A percentile compares a stretch with the other conserved stretches of the same genome.
Evolutionary conservation across 1,284 basidiomycete species (phyloP).

Genomic region (Melampsora americana): DNA sequence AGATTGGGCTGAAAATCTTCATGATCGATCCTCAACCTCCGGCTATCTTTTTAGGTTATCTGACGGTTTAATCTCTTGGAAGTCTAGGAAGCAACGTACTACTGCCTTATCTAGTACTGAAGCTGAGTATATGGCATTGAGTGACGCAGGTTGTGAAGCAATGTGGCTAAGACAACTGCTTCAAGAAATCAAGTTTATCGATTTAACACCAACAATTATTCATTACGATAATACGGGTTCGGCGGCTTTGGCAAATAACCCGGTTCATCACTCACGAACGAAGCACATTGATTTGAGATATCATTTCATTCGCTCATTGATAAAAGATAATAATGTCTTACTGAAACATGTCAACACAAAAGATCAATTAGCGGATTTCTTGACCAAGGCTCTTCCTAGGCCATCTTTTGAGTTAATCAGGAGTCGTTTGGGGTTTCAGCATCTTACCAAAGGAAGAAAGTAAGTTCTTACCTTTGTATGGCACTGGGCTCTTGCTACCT

Average conservation of each 20-base stretch:
- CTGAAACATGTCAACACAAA: neutral
- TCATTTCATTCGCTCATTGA: neutral
- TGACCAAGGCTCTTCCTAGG: slow-evolving; percentile 1
- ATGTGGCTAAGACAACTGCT: no score
- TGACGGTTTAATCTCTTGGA: slow-evolving; percentile 11
- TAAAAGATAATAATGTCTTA: neutral
- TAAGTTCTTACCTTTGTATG: neutral
- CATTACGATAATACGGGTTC: no score
- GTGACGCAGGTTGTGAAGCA: no score
- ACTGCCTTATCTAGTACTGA: neutral
- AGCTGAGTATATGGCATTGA: no score
- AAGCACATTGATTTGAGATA: slow-evolving; percentile 18
- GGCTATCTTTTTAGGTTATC: neutral
- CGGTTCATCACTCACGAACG: slow-evolving; percentile 5
- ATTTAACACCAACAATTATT: no score
- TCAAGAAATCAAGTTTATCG: no score
- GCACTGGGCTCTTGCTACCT: neutral
- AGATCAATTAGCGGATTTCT: neutral
- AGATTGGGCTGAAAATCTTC: slow-evolving; percentile 10
- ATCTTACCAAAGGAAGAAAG: neutral
- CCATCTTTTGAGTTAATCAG: neutral
- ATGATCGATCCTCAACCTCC: neutral
- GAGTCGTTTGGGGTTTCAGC: neutral
- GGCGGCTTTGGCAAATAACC: slow-evolving; percentile 17
- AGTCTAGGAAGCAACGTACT: neutral